These are phyloP conservation scores for Trichoderma virens DNA, from an alignment of 495 filamentous ascomycete species.

Conservation along the genomic window DNA sequence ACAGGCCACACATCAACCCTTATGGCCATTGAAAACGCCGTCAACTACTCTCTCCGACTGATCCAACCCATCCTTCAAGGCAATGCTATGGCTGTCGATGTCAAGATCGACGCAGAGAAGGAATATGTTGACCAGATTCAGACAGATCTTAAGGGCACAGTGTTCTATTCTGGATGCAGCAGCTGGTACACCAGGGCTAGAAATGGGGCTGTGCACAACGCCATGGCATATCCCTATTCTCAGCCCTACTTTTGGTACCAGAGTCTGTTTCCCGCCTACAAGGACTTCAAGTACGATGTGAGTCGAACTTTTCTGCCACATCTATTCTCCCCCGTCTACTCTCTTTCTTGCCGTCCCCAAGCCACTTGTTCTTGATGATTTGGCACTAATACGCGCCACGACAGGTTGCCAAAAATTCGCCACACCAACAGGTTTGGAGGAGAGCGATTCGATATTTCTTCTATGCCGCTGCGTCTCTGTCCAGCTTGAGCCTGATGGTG, in stretches of 20 bases:
- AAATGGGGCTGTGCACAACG: background rate
- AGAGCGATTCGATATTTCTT: background rate
- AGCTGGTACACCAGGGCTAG: slow-evolving; percentile 34
- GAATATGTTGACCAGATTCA: slow-evolving; percentile 21
- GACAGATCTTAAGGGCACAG: slow-evolving; percentile 17
- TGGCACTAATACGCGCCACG: background rate
- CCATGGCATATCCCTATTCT: background rate
- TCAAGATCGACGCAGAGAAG: slow-evolving; percentile 28
- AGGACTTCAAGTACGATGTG: background rate
- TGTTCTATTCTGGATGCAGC: slow-evolving; percentile 26
- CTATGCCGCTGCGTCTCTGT: background rate
- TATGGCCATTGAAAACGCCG: slow-evolving; percentile 28
- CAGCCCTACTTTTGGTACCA: slow-evolving; percentile 1
- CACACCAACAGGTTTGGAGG: background rate
- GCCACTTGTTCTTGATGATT: background rate
- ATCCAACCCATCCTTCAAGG: slow-evolving; percentile 29
- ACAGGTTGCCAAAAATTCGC: background rate
- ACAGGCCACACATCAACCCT: slow-evolving; percentile 36
- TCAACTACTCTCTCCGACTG: slow-evolving; percentile 28
- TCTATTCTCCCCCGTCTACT: background rate
- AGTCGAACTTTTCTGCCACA: background rate
- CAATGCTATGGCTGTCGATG: slow-evolving; percentile 23
- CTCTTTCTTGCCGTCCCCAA: background rate
- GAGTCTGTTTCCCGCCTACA: background rate
- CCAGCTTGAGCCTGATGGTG: background rate